Percentiles rank a stretch among this genome's conserved stretches.
Evolutionary conservation across 192 early-diverging fungal species (phyloP).

Genomic region (Dissophora globulifera): DNA sequence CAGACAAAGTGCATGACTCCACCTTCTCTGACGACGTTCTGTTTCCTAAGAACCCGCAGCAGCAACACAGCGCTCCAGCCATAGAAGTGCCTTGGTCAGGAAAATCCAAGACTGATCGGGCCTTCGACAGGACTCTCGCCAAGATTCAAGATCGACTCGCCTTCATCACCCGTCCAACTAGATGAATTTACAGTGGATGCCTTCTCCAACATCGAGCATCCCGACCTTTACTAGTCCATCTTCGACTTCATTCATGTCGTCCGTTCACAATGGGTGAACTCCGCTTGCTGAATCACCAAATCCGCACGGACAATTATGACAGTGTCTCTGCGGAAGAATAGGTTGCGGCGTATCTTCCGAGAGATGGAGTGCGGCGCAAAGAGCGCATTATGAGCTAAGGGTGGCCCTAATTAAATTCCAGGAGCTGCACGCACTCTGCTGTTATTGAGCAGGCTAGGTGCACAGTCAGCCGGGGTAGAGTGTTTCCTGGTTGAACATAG

Average conservation of each 20-base stretch:
- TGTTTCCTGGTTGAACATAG: too few species aligned
- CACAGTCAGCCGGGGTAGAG: too few species aligned
- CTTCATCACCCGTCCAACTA: conserved; percentile 1
- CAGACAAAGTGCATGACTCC: neutral
- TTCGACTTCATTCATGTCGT: conserved; percentile 3
- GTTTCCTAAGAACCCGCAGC: neutral
- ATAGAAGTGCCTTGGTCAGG: neutral
- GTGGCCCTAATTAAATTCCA: too few species aligned
- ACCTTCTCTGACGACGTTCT: neutral
- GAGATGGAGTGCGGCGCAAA: too few species aligned
- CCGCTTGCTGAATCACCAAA: neutral
- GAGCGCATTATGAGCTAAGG: too few species aligned
- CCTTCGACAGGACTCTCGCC: neutral
- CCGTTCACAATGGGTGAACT: neutral
- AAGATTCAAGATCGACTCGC: conserved; percentile 1
- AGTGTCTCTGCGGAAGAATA: too few species aligned
- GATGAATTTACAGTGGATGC: neutral
- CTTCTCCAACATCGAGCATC: neutral
- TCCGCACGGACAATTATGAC: neutral
- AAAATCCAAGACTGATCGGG: neutral
- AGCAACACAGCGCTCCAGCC: neutral
- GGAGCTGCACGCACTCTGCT: too few species aligned
- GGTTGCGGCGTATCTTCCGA: too few species aligned
- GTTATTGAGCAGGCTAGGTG: too few species aligned
- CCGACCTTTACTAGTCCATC: neutral